phyloP scores from a whole-genome alignment of 139 green algal species.

The Pseudopediastrum boryanum region DNA sequence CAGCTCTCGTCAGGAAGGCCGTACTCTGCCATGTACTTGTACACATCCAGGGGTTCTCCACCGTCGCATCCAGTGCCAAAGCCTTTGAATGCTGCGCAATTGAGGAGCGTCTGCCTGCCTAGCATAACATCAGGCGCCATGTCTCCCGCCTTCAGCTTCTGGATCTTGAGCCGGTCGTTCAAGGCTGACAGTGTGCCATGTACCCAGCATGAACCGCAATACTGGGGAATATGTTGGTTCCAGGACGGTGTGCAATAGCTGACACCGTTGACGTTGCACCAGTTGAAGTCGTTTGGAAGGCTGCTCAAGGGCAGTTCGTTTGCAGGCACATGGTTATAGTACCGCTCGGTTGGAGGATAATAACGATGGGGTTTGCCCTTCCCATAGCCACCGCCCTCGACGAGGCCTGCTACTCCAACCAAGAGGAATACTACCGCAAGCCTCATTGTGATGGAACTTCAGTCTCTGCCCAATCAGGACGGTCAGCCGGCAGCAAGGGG shows the following conservation, averaged over 20 bases:
- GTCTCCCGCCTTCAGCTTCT: constrained; percentile 31
- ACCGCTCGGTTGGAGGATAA: constrained; percentile 7
- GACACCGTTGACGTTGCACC: constrained; percentile 34
- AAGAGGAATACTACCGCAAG: neutral
- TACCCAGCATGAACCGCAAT: constrained; percentile 18
- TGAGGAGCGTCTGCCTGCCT: constrained; percentile 55
- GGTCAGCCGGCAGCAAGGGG: neutral
- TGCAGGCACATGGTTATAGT: constrained; percentile 7
- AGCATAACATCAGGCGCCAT: constrained; percentile 57
- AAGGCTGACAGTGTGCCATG: constrained; percentile 53
- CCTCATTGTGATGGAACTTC: neutral
- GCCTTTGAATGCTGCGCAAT: constrained; percentile 48
- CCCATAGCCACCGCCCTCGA: neutral
- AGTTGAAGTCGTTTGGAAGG: constrained; percentile 25
- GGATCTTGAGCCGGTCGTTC: constrained; percentile 49
- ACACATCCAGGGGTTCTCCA: constrained; percentile 43
- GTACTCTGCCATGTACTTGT: constrained; percentile 54
- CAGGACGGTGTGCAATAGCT: constrained; percentile 49
- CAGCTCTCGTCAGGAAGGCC: constrained; percentile 63
- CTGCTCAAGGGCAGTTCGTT: neutral
- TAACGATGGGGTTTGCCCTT: constrained; percentile 12
- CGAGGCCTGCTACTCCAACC: neutral
- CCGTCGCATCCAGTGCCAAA: constrained; percentile 56
- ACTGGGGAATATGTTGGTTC: constrained; percentile 43
- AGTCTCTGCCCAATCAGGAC: neutral